Base-by-base conservation (phyloP, 495 filamentous ascomycete species). In the Lophiostoma macrostomum region DNA sequence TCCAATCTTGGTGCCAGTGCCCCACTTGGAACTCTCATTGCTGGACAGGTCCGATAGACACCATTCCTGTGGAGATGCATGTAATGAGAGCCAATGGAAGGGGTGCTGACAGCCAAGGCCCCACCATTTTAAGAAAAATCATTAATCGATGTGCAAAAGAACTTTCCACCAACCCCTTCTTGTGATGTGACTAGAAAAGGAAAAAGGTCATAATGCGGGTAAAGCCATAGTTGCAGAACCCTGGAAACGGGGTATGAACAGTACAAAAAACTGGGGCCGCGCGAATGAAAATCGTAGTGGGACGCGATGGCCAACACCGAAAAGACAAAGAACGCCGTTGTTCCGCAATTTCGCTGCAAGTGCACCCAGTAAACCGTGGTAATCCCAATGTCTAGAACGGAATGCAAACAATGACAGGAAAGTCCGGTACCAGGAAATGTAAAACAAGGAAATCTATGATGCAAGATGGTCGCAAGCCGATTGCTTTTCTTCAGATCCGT, bases 381-480 rank as follows among this genome's bases (percentile, higher is more conserved):
- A 41, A 29, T 11, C 55, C 55, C 32, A 25, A 19, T 19, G 49
- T 60, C 56, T 60, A 60, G 34, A 41, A 37, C 4, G 27, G 22
- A 16, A 43, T 29, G 50, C 20, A 43, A 59, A 38, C 19, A 48
- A 53, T 19, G 48, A 50, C 34, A 29, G 37, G 18, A 46, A 48
- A 30, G 16, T 39, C 50, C 32, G 27, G 56, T 41, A 28, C 36
- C 42, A 39, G 12, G 31, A 38, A 44, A 32, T 34, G 40, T 23
- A 27, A 47, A 50, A 24, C 30, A 63, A 63, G 27, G 50, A 58
- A 63, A 58, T 63, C 60, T 63, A 63, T 54, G 42, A 63, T 63
- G 54, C 60, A 63, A 55, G 41, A 58, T 54, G 41, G 23, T 50
- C 46, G 35, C 54, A 58, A 47, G 37, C 23, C 47, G 45, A 45